Base-by-base conservation (phyloP, 768 basidiomycete genomes). In the Boletus rubescentipes region DNA sequence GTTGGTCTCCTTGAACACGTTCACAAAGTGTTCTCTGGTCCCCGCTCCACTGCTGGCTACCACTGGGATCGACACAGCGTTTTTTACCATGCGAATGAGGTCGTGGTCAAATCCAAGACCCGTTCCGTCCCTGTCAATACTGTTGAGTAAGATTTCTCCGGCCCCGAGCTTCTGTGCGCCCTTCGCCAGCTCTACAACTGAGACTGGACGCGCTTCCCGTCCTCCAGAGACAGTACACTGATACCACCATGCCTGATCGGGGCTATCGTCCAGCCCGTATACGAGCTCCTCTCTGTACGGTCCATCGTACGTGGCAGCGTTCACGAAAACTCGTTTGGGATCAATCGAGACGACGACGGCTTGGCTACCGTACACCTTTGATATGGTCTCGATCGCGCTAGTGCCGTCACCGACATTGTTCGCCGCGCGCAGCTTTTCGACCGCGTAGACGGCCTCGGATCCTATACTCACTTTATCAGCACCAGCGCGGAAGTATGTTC, bases 401-500 rank as follows among this genome's bases (percentile, higher is more conserved):
- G 79, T 82, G 12, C 91, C 91, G 53, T 87, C 84, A 7, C 78
- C 78, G 54, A 73, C 73, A 16, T 79, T 76, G 16, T 69, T 72
- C 5, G 74, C 66, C 61, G 73, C 75, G 36, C 82, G 82, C 59
- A 95, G 74, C 54, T 82, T 83, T 75, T 98, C 96, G 51, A 97
- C 94, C 21, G 94, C 92, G 58, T 88, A 84, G 16, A 98, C 97
- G 1, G 97, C 96, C 62, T 99, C 97, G 29, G 88, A 90, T 16
- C 96, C 96, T 69, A 99, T 94, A 68, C 91, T 94, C 44, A 99
- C 95, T 75, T 99, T 99, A 76, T 99, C 97, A 9, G 97, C 97
- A 5, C 97, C 97, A 5, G 90, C 93, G 31, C 97, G 86, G 74
- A 99, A 99, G 74, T 99, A 99, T 14, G 87, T 84, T 9, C 91